These are phyloP conservation scores for Centaurea solstitialis DNA, from an alignment of 129 eudicot genomes.

Conservation along the genomic window DNA sequence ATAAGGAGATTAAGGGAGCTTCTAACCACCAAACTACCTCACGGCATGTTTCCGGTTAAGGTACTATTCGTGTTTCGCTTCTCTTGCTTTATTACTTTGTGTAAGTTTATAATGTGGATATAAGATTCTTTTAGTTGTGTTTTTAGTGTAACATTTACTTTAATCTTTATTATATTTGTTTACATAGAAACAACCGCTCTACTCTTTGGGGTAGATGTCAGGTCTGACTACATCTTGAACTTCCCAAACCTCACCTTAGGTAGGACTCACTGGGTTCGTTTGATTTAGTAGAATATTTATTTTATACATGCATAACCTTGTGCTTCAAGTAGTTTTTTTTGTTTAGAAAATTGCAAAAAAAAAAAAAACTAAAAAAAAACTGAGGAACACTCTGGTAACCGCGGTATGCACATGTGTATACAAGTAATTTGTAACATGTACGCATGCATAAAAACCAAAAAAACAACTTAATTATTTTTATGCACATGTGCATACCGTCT, in stretches of 20 bases:
- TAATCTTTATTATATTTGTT: too few relatives aligned
- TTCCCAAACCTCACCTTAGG: neutral
- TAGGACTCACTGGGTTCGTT: neutral
- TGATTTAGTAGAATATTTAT: neutral
- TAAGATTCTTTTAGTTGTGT: neutral
- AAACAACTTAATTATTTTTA: too few relatives aligned
- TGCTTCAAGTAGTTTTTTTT: neutral
- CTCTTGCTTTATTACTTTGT: neutral
- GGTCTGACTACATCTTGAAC: neutral
- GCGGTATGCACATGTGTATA: too few relatives aligned
- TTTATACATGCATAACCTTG: neutral
- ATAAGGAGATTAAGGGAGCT: constrained; percentile 81
- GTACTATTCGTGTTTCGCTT: constrained; percentile 24
- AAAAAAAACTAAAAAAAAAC: too few relatives aligned
- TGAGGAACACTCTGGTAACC: too few relatives aligned
- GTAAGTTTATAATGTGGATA: neutral
- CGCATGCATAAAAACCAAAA: too few relatives aligned
- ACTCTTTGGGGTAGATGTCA: neutral
- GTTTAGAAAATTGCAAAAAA: neutral
- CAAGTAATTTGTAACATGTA: too few relatives aligned
- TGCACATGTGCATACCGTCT: too few relatives aligned
- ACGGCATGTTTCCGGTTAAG: constrained; percentile 83
- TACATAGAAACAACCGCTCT: too few relatives aligned
- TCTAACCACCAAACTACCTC: constrained; percentile 79
- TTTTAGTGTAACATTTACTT: too few relatives aligned